Base-by-base conservation (phyloP, 2,329 filamentous ascomycete species). In the Ceratocystiopsis sp. region DNA sequence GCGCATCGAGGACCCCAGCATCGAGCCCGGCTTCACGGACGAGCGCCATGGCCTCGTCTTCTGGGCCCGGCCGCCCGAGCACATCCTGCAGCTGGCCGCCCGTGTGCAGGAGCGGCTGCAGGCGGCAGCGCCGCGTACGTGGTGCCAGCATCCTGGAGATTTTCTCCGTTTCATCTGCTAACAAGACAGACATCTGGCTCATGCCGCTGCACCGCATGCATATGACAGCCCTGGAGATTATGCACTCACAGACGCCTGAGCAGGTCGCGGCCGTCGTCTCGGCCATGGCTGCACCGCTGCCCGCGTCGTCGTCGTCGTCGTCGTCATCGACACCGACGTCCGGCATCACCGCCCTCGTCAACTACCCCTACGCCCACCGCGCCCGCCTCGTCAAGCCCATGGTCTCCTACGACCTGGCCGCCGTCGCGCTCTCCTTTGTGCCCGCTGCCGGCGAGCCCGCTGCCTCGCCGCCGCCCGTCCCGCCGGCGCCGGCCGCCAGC, bases 381-480 rank as follows among this genome's bases (percentile, higher is more conserved):
- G 66, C 82, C 1, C 75, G 84, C 12, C 73, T 95, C 4, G 74
- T 93, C 47, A 91, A 82, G 58, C 89, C 89, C 1, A 68, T 81
- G 57, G 59, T 96, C 38, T 85, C 83, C 19, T 93, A 82, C 55
- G 89, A 96, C 57, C 72, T 83, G 1, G 79, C 85, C 6, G 89
- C 86, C 15, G 68, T 95, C 44, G 89, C 89, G 1, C 62, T 96
- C 33, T 91, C 83, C 21, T 95, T 93, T 59, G 64, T 95, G 2
- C 87, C 89, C 0, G 84, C 84, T 0, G 70, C 76, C 4, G 77
- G 75, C 12, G 80, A 85, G 61, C 53, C 57, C 1, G 50, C 56
- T 2, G 35, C 57, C 19, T 63, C 63, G 17, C 65, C 68, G 1
- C 59, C 67, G 1, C 55, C 56, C 2, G 56, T 58, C 5, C 61